Percentiles rank a stretch among this genome's conserved stretches.
Conservation (phyloP, 2,329 filamentous ascomycete species). For the Xylariales sp. region DNA sequence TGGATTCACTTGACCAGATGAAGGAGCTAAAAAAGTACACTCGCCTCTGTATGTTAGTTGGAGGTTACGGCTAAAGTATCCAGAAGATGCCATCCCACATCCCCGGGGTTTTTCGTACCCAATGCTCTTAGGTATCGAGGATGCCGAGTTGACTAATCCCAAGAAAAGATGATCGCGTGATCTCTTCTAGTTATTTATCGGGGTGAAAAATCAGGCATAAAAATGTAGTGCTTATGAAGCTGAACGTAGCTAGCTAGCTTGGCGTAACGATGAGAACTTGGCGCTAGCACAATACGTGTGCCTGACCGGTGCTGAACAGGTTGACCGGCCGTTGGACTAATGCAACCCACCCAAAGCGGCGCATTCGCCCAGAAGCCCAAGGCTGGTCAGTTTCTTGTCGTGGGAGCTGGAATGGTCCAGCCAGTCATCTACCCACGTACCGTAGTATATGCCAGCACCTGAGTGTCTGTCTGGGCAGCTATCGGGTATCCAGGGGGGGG, state of each 20-base stretch:
- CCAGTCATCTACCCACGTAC: not conserved
- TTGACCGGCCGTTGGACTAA: slow-evolving; percentile 34
- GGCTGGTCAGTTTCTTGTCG: not conserved
- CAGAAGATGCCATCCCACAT: not conserved
- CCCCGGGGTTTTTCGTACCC: not conserved
- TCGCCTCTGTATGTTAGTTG: no score
- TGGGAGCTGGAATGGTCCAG: slow-evolving; percentile 5
- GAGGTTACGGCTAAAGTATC: no score
- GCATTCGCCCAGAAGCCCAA: not conserved
- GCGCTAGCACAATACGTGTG: slow-evolving; percentile 31
- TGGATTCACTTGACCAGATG: not conserved
- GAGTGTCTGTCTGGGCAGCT: slow-evolving; percentile 21
- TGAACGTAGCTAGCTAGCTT: slow-evolving; percentile 28
- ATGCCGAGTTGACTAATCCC: not conserved
- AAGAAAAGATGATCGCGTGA: slow-evolving; percentile 36
- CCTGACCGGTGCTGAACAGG: slow-evolving; percentile 35
- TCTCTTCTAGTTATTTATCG: slow-evolving; percentile 17
- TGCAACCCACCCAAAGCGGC: slow-evolving; percentile 31
- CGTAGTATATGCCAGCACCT: no score
- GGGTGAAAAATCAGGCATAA: slow-evolving; percentile 6
- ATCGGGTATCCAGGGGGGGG: slow-evolving; percentile 16
- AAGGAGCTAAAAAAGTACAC: not conserved
- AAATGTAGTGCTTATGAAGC: slow-evolving; percentile 36
- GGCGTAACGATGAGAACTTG: slow-evolving; percentile 31
- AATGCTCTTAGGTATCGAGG: slow-evolving; percentile 4